A percentile compares a stretch with the other conserved stretches of the same genome.
Conservation (phyloP, 306 rosid species). For the Cercis canadensis region DNA sequence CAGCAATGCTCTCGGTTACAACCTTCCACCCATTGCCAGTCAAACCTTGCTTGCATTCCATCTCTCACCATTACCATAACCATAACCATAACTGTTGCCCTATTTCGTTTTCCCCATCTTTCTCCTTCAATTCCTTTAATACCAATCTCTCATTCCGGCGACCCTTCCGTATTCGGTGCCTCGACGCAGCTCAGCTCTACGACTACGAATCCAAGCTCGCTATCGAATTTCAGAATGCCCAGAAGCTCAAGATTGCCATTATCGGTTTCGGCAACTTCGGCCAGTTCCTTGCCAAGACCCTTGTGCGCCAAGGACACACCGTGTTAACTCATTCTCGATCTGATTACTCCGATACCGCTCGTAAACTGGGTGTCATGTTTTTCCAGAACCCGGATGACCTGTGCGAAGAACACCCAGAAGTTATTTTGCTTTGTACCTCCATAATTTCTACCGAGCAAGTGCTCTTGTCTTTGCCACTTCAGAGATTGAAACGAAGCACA, state of each 20-base stretch:
- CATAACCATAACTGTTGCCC: not conserved
- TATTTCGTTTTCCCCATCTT: slow-evolving; percentile 19
- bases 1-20: slow-evolving; percentile 46
- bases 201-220: slow-evolving; percentile 75
- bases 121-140: not conserved
- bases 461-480: slow-evolving; percentile 66
- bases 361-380: slow-evolving; percentile 56
- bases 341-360: slow-evolving; percentile 55
- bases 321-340: slow-evolving; percentile 77
- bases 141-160: slow-evolving; percentile 11
- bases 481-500: slow-evolving; percentile 71
- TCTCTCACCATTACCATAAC: not conserved
- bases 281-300: slow-evolving; percentile 70
- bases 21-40: slow-evolving; percentile 29
- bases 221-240: slow-evolving; percentile 45
- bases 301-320: slow-evolving; percentile 76
- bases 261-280: slow-evolving; percentile 86
- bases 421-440: slow-evolving; percentile 72
- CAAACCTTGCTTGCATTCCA: slow-evolving; percentile 12
- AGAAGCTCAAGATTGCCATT: slow-evolving; percentile 68
- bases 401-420: slow-evolving; percentile 85
- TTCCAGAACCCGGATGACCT: slow-evolving; percentile 70
- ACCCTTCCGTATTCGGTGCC: slow-evolving; percentile 48
- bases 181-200: slow-evolving; percentile 76
- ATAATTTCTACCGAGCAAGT: slow-evolving; percentile 64